phyloP scores from a whole-genome alignment of 208 protist species.

The Strigomonas culicis region DNA sequence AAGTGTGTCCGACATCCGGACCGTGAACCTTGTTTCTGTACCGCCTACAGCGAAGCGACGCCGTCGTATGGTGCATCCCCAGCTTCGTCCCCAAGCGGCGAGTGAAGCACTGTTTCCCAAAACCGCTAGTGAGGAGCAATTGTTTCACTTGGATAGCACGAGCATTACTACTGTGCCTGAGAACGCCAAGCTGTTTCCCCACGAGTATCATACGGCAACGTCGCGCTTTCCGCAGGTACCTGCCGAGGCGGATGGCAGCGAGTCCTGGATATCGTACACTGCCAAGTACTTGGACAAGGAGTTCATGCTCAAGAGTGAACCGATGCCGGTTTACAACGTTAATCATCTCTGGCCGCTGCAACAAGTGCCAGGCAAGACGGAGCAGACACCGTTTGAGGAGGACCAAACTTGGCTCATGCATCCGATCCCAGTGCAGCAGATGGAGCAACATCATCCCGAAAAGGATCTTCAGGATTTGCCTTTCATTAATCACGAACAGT shows the following conservation, averaged over 20 bases:
- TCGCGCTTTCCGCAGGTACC: constrained; percentile 76
- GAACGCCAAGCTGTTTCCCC: constrained; percentile 73
- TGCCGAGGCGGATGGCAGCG: constrained; percentile 20
- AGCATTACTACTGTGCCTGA: constrained; percentile 44
- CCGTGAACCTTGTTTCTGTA: constrained; percentile 30
- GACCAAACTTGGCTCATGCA: constrained; percentile 89
- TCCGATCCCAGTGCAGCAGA: constrained; percentile 82
- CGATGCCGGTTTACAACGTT: constrained; percentile 68
- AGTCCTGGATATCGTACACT: constrained; percentile 87
- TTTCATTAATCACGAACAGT: constrained; percentile 89
- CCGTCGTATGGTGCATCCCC: constrained; percentile 59
- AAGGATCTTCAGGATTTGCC: constrained; percentile 86
- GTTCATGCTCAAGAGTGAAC: constrained; percentile 50
- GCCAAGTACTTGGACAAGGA: constrained; percentile 81
- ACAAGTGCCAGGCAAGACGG: constrained; percentile 78
- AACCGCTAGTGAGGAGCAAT: constrained; percentile 53
- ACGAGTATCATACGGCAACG: constrained; percentile 83
- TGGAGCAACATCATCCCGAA: constrained; percentile 80
- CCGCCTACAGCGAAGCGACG: constrained; percentile 37
- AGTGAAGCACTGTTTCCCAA: constrained; percentile 61
- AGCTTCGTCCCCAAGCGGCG: constrained; percentile 60
- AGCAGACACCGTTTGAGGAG: constrained; percentile 88
- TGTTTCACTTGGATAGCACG: background rate
- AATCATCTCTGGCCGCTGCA: constrained; percentile 88
- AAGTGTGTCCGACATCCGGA: constrained; percentile 15